phyloP scores from a whole-genome alignment of 164 flowering plant species.

The Kalanchoe fedtschenkoi region DNA sequence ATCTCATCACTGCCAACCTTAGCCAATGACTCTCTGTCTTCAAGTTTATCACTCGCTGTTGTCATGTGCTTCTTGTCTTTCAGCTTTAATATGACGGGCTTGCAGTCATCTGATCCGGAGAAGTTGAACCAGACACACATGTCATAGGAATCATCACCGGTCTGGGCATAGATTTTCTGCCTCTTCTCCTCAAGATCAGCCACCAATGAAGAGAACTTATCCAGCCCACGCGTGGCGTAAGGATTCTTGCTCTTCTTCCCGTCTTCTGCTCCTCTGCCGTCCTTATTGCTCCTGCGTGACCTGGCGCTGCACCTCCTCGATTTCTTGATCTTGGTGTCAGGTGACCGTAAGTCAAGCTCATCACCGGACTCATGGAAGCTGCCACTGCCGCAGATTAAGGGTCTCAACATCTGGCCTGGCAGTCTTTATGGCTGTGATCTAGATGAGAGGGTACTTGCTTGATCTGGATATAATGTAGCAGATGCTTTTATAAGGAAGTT shows the following conservation, averaged over 20 bases:
- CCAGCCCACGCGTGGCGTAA: conserved; percentile 5
- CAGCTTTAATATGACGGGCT: conserved; percentile 3
- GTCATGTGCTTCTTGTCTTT: not conserved
- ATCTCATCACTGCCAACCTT: too few relatives aligned
- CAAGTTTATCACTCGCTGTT: not conserved
- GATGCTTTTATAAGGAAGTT: not conserved
- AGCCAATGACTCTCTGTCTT: not conserved
- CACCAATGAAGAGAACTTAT: conserved; percentile 4
- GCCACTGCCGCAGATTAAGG: not conserved
- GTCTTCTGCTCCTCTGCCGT: too few relatives aligned
- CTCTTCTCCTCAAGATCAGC: not conserved
- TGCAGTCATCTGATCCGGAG: not conserved
- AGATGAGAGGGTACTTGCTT: not conserved
- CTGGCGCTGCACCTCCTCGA: not conserved
- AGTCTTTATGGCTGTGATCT: not conserved
- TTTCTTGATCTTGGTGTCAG: not conserved
- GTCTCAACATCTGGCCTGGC: not conserved
- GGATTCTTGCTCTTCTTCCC: not conserved
- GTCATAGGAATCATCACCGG: conserved; percentile 15
- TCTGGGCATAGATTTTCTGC: not conserved
- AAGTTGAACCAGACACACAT: conserved; percentile 8
- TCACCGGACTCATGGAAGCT: not conserved
- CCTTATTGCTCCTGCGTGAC: not conserved
- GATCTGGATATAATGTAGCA: not conserved
- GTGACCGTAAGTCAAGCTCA: not conserved